Evolutionary conservation across 768 basidiomycete genomes (phyloP), one percentile per base, ranked within the genome.

Genomic region (Mycena sanguinolenta): DNA sequence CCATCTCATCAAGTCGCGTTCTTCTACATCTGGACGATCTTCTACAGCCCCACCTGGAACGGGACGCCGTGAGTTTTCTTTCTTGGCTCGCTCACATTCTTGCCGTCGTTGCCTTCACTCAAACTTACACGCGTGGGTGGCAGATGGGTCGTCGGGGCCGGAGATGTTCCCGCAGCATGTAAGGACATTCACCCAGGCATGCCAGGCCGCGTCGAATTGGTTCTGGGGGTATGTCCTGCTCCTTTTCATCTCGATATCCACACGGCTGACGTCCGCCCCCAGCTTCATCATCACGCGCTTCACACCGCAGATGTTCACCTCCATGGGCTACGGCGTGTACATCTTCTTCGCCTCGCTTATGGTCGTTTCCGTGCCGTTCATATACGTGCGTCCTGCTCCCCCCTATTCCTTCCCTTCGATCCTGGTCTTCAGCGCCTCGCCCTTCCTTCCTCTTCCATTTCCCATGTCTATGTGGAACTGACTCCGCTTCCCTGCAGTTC

Each of bases 101-200:
- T 54, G 4, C 19, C 9, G 8, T 28, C 28, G 36, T 38, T 38
- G n/a, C 17, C 27, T 14, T n/a, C n/a, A n/a, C n/a, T n/a, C n/a
- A n/a, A n/a, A n/a, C 39, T 17, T 14, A 28, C 8, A 4, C 10
- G 44, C 2, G 30, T 38, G 2, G 8, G 38, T 49, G n/a, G n/a
- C n/a, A 65, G 57, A 2, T 86, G 85, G 85, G 83, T 86, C 34
- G 79, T 86, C 21, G 78, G 78, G 27, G 80, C 83, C 19, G n/a
- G 86, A 85, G 65, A 78, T 85, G 59, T 86, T 86, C 77, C 84
- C 83, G 13, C 81, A 82, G 59, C 81, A 83, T 71, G 81, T 82
- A 9, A 72, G 83, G 25, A 80, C 81, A 8, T 80, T 82, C 70
- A 80, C 82, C n/a, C 80, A 80, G 53, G 79, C 81, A 10, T 81